Base-by-base conservation (phyloP, 441 rosid genomes). In the Aleurites moluccanus region DNA sequence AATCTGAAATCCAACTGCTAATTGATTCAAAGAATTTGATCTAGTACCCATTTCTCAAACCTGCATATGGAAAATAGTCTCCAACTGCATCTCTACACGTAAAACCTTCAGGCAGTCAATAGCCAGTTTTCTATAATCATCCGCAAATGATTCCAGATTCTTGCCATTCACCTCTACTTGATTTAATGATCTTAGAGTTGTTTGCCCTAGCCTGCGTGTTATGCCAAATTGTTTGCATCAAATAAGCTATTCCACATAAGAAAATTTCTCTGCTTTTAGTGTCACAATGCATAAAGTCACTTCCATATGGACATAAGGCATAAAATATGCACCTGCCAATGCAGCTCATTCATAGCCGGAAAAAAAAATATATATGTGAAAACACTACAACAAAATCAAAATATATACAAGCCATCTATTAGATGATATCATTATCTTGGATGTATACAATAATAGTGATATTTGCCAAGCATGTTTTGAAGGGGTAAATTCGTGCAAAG, bases 1-100 rank as follows among this genome's bases (percentile, higher is more conserved):
- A 64, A 72, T 61, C 27, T 45, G 21, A 75, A n/a, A 63, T 52
- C 49, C 57, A 74, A 77, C 9, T 18, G 10, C 3, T 38, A 70
- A 66, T 57, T 27, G 42, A 55, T 28, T 35, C 49, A 64, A 62
- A 56, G 20, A 64, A 63, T 72, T 27, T 65, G 75, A 67, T 27
- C 7, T 55, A 71, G 59, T 71, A 42, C 64, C 67, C 56, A 75
- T 77, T 74, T 64, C 67, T 77, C 83, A 78, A 77, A 96, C 98
- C 98, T 96, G 99, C 87, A 94, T 75, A 85, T 92, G 97, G 80
- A 91, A 96, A 85, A 94, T 80, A 78, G 98, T 92, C 78, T 94
- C 98, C 88, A 96, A 73, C 82, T 92, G 98, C 98, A 94, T 94
- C 87, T 96, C 99, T 35, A 96, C 91, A 42, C 96, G 97, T 83